phyloP scores from a whole-genome alignment of 2,329 filamentous ascomycete genomes.

The Pseudogymnoascus sp. region DNA sequence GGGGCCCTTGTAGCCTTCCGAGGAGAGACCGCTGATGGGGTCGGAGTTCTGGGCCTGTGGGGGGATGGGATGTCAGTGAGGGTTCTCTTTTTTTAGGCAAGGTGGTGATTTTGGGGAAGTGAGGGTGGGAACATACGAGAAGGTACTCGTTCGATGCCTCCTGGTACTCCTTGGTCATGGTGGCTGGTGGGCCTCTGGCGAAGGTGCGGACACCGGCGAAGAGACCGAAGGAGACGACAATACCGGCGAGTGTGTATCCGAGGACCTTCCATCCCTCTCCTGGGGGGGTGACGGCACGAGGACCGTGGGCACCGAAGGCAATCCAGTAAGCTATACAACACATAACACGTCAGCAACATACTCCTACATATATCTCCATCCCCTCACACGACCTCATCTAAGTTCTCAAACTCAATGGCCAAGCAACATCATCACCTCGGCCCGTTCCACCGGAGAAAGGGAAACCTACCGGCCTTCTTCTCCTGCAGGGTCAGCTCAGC shows the following conservation, averaged over 20 bases:
- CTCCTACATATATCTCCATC: not conserved
- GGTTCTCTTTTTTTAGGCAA: not conserved
- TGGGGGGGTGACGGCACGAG: conserved; percentile 74
- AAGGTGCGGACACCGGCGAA: conserved; percentile 68
- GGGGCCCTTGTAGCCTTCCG: conserved; percentile 70
- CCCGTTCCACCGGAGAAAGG: not conserved
- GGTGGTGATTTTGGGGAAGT: not conserved
- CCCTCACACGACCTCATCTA: not conserved
- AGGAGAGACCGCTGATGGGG: conserved; percentile 76
- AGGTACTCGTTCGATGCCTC: conserved; percentile 91
- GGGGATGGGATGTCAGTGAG: not conserved
- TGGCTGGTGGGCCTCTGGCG: conserved; percentile 66
- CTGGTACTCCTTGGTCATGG: conserved; percentile 97
- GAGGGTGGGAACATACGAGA: conserved; percentile 55
- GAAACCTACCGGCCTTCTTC: conserved; percentile 90
- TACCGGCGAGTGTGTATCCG: conserved; percentile 62
- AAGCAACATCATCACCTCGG: not conserved
- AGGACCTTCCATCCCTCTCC: conserved; percentile 78
- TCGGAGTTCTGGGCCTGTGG: conserved; percentile 73
- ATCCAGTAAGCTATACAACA: conserved; percentile 87
- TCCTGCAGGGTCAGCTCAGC: conserved; percentile 89
- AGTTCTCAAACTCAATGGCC: not conserved
- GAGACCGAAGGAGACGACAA: conserved; percentile 60
- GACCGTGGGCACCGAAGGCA: conserved; percentile 93
- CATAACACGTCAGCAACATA: conserved; percentile 27